Evolutionary conservation across 106 monocot species (phyloP).

Genomic region (Cymbidium sinense): DNA sequence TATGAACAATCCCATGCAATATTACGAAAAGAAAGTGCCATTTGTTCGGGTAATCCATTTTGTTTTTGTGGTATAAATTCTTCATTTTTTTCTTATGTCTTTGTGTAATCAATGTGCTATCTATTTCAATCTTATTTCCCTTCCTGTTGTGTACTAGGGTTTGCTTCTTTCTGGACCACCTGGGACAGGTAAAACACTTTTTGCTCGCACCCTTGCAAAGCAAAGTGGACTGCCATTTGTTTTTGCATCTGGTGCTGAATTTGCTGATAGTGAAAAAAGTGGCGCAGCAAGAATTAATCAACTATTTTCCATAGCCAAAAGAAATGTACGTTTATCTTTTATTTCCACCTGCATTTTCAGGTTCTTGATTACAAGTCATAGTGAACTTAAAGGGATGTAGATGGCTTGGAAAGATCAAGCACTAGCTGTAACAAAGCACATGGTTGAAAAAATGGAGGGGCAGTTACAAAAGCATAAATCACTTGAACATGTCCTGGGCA

Average conservation of each 20-base stretch:
- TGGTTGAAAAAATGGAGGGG: background rate
- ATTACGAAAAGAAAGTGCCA: conserved; percentile 78
- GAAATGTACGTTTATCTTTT: conserved; percentile 54
- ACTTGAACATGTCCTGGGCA: background rate
- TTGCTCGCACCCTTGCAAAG: conserved; percentile 80
- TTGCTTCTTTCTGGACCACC: conserved; percentile 86
- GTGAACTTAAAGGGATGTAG: background rate
- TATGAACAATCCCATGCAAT: conserved; percentile 90
- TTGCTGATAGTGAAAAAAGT: conserved; percentile 87
- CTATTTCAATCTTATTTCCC: background rate
- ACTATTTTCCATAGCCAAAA: conserved; percentile 73
- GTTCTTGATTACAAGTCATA: background rate
- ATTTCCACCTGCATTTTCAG: background rate
- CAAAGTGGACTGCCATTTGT: conserved; percentile 92
- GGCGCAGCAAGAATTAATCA: conserved; percentile 86
- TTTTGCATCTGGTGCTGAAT: conserved; percentile 93
- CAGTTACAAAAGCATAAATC: background rate
- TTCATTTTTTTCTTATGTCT: background rate
- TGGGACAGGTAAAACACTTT: conserved; percentile 89
- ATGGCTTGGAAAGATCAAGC: background rate
- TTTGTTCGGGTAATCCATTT: conserved; percentile 67
- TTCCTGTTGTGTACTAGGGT: conserved; percentile 31
- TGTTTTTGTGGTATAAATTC: background rate
- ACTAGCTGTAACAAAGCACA: background rate
- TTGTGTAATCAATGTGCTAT: background rate